Conservation (phyloP, 768 basidiomycete species). For the Amyloporia xantha region DNA sequence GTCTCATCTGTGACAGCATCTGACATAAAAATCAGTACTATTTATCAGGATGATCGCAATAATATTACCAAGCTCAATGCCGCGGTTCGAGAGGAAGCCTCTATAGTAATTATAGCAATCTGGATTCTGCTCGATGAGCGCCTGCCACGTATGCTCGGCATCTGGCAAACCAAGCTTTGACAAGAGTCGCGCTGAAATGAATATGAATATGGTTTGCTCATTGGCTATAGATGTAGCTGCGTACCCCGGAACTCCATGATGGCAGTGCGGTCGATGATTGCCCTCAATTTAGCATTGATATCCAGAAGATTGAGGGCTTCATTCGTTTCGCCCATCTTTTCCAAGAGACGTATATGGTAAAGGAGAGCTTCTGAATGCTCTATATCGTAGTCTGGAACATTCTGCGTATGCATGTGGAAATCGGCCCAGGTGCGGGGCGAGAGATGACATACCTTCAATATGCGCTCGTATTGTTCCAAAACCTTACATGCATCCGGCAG, state of each 20-base stretch:
- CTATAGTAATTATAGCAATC: constrained; percentile 79
- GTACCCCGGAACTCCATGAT: constrained; percentile 66
- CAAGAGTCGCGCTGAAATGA: constrained; percentile 62
- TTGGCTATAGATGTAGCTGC: constrained; percentile 1
- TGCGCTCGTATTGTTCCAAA: constrained; percentile 63
- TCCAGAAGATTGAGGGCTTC: constrained; percentile 63
- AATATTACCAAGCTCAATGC: constrained; percentile 55
- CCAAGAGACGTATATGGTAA: constrained; percentile 68
- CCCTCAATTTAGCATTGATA: constrained; percentile 50
- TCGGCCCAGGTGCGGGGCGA: not conserved
- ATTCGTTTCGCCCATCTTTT: constrained; percentile 58
- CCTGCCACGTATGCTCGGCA: constrained; percentile 76
- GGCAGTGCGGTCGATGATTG: constrained; percentile 64
- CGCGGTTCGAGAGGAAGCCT: constrained; percentile 61
- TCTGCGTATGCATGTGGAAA: constrained; percentile 34
- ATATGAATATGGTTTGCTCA: not conserved
- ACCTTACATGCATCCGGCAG: constrained; percentile 61
- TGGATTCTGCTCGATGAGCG: constrained; percentile 78
- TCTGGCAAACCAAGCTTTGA: constrained; percentile 57
- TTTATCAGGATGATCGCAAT: not conserved
- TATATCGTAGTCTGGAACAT: constrained; percentile 69
- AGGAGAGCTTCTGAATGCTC: constrained; percentile 81
- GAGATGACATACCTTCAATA: constrained; percentile 54
- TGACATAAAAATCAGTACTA: constrained; percentile 12
- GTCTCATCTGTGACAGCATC: constrained; percentile 42